Conservation (phyloP, 176 grass and related monocot species). For the Cenchrus fungigraminus region DNA sequence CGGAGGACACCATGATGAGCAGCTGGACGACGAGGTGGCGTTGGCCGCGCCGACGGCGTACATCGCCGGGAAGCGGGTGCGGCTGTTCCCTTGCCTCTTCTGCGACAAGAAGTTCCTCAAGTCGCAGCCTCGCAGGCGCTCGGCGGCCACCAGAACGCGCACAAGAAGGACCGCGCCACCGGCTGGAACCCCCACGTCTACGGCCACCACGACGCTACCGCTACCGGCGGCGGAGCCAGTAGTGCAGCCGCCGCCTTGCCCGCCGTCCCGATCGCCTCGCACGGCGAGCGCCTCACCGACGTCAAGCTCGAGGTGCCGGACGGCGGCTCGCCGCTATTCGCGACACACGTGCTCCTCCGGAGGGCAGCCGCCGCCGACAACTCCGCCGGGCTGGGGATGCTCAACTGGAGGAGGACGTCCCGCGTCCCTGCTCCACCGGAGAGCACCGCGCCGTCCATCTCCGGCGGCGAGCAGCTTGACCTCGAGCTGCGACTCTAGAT, state of each 20-base stretch:
- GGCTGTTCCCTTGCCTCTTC: conserved; percentile 74
- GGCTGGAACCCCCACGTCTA: conserved; percentile 50
- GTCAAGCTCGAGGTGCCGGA: conserved; percentile 10
- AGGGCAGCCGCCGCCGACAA: conserved; percentile 27
- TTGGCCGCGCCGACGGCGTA: conserved; percentile 1
- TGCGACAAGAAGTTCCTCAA: conserved; percentile 72
- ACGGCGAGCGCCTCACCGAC: background rate
- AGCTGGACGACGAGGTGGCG: background rate
- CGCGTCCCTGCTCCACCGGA: background rate
- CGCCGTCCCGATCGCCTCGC: background rate
- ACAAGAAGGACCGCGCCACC: conserved; percentile 53
- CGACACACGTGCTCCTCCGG: conserved; percentile 1
- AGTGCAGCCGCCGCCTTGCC: too few relatives aligned
- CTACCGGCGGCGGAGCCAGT: background rate
- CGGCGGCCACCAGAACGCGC: conserved; percentile 95
- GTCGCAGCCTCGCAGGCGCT: conserved; percentile 95
- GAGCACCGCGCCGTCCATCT: background rate
- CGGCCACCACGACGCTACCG: background rate
- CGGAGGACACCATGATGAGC: background rate
- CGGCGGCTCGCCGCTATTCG: too few relatives aligned
- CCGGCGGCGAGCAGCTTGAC: conserved; percentile 29
- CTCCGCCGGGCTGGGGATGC: conserved; percentile 18
- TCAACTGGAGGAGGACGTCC: conserved; percentile 40
- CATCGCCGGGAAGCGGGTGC: conserved; percentile 51
- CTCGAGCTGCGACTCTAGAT: conserved; percentile 55